Base-by-base conservation (phyloP, 1,284 basidiomycete species). In the Schizophyllum commune region DNA sequence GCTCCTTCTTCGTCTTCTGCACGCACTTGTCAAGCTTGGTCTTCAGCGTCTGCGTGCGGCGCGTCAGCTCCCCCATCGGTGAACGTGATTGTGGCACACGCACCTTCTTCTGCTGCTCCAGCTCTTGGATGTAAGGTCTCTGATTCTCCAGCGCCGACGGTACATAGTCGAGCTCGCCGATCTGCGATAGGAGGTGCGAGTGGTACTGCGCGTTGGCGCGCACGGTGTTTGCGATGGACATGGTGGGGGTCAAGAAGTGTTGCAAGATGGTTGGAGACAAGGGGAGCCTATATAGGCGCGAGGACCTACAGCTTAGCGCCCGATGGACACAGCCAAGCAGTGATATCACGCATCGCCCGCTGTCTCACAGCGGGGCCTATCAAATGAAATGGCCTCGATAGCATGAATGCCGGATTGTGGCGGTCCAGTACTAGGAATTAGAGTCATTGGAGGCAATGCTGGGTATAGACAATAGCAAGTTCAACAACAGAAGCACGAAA, bases 1-100 rank as follows among this genome's bases (percentile, higher is more conserved):
- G 65, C 65, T 78, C 76, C 63, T 77, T 79, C 65, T 71, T 75
- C 19, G 77, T 79, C 61, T 71, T 73, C 58, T 69, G 66, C 17
- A 67, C 66, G n/a, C 77, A 67, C 33, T 65, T 64, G 54, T 65
- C 64, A 33, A 77, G 63, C 56, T 63, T 70, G 58, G 63, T 63
- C 55, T 68, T 66, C 32, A 69, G 20, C 13, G 27, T 47, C 39
- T 47, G 39, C 2, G 39, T 3, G 3, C 9, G 13, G 39, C 39
- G 39, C 8, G 39, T 47, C 39, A 47, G 39, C 27, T 47, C 39
- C 9, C 3, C 39, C 9, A 11, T 47, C 39, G 9, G 39, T 17
- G 13, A 27, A 27, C 39, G 8, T 11, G 17, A 47, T 47, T 47
- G 39, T 47, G 39, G 39, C 39, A 47, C 9, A 17, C 39, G 9